Conservation (phyloP, 805 yeast genomes). For the Barnettozyma sucrosica region DNA sequence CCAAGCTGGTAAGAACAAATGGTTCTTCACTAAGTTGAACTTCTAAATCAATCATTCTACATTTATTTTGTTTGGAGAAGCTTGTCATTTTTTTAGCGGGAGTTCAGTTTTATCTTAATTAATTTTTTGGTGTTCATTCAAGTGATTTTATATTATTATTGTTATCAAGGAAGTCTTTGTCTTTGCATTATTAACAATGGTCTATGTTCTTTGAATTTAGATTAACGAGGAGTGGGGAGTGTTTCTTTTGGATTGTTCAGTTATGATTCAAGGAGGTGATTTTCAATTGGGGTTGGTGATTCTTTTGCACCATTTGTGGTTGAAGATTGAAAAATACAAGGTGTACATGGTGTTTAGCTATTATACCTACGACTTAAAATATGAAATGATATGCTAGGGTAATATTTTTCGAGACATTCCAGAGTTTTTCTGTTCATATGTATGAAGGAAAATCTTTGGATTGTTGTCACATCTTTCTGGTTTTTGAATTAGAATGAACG, state of each 20-base stretch:
- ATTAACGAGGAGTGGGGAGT: slow-evolving; percentile 5
- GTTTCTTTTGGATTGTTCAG: slow-evolving; percentile 2
- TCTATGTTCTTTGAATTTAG: slow-evolving; percentile 10
- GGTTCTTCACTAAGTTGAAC: slow-evolving; percentile 98
- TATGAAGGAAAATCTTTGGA: too few relatives aligned
- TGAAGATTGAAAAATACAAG: slow-evolving; percentile 6
- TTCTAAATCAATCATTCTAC: slow-evolving; percentile 48
- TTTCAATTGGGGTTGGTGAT: background rate
- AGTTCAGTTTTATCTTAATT: slow-evolving; percentile 9
- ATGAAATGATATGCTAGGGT: slow-evolving; percentile 2
- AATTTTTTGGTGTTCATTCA: slow-evolving; percentile 13
- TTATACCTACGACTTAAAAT: slow-evolving; percentile 14
- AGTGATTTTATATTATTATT: slow-evolving; percentile 10
- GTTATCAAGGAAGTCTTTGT: slow-evolving; percentile 5
- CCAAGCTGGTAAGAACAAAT: slow-evolving; percentile 99
- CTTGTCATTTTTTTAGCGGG: slow-evolving; percentile 1
- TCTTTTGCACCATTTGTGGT: background rate
- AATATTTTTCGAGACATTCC: too few relatives aligned
- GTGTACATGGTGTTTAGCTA: slow-evolving; percentile 7
- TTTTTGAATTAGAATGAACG: too few relatives aligned
- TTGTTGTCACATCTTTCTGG: too few relatives aligned
- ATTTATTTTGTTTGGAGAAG: slow-evolving; percentile 4
- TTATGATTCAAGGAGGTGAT: slow-evolving; percentile 3
- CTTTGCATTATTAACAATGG: slow-evolving; percentile 10
- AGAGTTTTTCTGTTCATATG: too few relatives aligned